Conservation (phyloP, 2,329 filamentous ascomycete species). For the Alternaria viburni region DNA sequence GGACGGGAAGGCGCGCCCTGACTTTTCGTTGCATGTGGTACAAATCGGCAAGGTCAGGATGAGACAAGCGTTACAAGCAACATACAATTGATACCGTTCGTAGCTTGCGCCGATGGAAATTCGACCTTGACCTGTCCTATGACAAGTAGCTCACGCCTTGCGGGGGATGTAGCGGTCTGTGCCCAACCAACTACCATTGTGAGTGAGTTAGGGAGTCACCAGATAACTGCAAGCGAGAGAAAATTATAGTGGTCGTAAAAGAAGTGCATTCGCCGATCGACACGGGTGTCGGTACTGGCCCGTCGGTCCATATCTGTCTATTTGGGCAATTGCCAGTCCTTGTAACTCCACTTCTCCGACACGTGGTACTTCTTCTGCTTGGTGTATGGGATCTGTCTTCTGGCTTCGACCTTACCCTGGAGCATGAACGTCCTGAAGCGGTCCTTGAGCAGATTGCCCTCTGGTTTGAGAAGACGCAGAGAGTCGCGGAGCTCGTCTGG, state of each 20-base stretch:
- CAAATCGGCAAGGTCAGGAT: neutral
- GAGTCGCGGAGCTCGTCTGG: constrained; percentile 59
- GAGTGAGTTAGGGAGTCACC: neutral
- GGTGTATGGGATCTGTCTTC: constrained; percentile 77
- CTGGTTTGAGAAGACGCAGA: constrained; percentile 70
- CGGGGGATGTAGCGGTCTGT: neutral
- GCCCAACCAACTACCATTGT: neutral
- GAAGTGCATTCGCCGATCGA: neutral
- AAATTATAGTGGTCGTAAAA: neutral
- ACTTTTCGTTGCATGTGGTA: neutral
- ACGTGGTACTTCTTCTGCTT: constrained; percentile 81
- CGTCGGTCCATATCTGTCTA: neutral
- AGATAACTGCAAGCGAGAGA: neutral
- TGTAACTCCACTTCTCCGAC: constrained; percentile 97
- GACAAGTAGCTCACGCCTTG: neutral
- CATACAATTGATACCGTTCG: neutral
- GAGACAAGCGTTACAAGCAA: neutral
- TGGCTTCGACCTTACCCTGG: constrained; percentile 84
- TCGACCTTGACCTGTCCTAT: neutral
- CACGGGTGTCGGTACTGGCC: neutral
- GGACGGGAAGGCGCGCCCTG: neutral
- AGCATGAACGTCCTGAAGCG: constrained; percentile 88
- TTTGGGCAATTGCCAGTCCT: constrained; percentile 75
- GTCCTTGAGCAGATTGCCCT: constrained; percentile 94
- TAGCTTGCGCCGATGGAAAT: neutral